Conservation (phyloP, 2,329 filamentous ascomycete species). For the Pseudonectria buxi region DNA sequence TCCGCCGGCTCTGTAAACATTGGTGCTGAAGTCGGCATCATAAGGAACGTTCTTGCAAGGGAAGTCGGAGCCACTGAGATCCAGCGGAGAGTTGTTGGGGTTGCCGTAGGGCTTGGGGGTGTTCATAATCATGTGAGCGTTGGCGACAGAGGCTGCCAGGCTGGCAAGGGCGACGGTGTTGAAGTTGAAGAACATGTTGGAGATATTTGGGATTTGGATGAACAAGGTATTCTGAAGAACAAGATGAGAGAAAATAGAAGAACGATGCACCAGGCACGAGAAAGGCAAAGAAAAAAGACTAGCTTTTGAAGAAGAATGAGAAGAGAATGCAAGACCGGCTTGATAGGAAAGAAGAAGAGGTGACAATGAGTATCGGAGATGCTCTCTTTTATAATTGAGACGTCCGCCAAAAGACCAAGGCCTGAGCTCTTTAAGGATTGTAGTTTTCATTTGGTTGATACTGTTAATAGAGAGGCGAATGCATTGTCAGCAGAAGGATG, state of each 20-base stretch:
- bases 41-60: slow-evolving; percentile 58
- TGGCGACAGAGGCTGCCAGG: slow-evolving; percentile 41
- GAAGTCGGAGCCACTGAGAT: slow-evolving; percentile 55
- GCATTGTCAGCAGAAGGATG: no score
- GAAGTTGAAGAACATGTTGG: slow-evolving; percentile 47
- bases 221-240: slow-evolving; percentile 11
- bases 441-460: no score
- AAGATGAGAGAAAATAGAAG: slow-evolving; percentile 16
- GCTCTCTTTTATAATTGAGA: no score
- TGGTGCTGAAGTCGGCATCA: slow-evolving; percentile 27
- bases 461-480: no score
- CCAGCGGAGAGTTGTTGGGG: slow-evolving; percentile 55
- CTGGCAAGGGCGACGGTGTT: slow-evolving; percentile 46
- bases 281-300: slow-evolving; percentile 1
- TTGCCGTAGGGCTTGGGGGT: slow-evolving; percentile 57
- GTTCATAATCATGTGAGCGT: slow-evolving; percentile 71
- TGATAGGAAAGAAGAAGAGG: slow-evolving; percentile 17
- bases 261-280: slow-evolving; percentile 22
- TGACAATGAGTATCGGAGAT: not conserved
- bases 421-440: no score
- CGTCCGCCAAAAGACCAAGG: no score
- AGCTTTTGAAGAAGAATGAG: slow-evolving; percentile 11
- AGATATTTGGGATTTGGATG: slow-evolving; percentile 13
- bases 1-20: slow-evolving; percentile 46
- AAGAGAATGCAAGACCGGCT: slow-evolving; percentile 19